Percentiles rank a stretch among this genome's conserved stretches.
These are phyloP conservation scores for Eragrostis tef DNA, from an alignment of 202 grass and related monocot species.

Conservation along the genomic window DNA sequence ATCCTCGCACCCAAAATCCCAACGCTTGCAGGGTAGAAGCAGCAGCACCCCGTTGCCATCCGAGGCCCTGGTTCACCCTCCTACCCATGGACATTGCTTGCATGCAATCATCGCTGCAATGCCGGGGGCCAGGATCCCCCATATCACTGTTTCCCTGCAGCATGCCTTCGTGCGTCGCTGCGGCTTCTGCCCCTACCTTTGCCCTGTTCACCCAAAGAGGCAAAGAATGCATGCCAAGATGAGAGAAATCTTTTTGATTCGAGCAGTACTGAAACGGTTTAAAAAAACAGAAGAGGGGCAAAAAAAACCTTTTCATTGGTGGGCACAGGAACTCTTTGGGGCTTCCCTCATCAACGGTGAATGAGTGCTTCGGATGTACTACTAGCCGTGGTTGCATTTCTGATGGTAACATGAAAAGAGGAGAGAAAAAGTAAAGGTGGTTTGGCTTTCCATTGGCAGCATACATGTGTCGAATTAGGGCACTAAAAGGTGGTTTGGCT, in stretches of 20 bases:
- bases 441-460: constrained; percentile 46
- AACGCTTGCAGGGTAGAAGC: constrained; percentile 57
- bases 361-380: constrained; percentile 56
- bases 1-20: constrained; percentile 57
- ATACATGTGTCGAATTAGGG: constrained; percentile 29
- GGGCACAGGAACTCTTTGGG: constrained; percentile 61
- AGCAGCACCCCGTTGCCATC: constrained; percentile 52
- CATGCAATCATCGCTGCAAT: constrained; percentile 76
- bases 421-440: not conserved
- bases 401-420: constrained; percentile 60
- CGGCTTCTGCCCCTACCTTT: constrained; percentile 55
- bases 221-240: constrained; percentile 9
- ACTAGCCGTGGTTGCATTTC: constrained; percentile 57
- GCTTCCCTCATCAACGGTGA: constrained; percentile 63
- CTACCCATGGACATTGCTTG: constrained; percentile 50
- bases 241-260: constrained; percentile 19
- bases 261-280: constrained; percentile 8
- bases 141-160: constrained; percentile 60
- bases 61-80: constrained; percentile 57
- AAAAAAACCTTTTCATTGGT: constrained; percentile 77
- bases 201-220: constrained; percentile 59
- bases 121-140: constrained; percentile 51
- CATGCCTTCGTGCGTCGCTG: constrained; percentile 51
- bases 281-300: not conserved
- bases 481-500: constrained; percentile 33